phyloP scores from a whole-genome alignment of 2,329 filamentous ascomycete genomes.

The Paracorniculantispora psalliotae region DNA sequence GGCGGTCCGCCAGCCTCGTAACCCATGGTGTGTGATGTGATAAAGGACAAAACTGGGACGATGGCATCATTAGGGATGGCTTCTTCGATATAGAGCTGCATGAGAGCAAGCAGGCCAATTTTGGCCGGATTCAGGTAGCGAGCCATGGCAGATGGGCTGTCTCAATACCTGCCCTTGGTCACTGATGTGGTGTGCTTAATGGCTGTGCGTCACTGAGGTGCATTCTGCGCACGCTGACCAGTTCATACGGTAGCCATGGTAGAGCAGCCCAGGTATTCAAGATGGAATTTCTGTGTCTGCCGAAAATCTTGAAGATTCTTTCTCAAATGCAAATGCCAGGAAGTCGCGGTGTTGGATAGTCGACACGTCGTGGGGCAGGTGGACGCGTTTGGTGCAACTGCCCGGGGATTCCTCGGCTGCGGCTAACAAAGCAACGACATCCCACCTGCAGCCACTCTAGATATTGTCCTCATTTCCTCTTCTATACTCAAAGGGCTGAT shows the following conservation, averaged over 20 bases:
- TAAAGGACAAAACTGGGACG: constrained; percentile 71
- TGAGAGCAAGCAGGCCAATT: constrained; percentile 73
- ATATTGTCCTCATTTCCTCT: too few relatives aligned
- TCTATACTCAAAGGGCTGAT: too few relatives aligned
- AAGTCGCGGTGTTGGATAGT: neutral
- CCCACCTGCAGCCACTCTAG: neutral
- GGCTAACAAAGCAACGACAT: neutral
- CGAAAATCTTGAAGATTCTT: neutral
- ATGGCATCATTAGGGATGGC: constrained; percentile 64
- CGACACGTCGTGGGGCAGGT: constrained; percentile 11
- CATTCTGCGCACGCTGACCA: neutral
- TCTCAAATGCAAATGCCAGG: neutral
- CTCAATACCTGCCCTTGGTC: neutral
- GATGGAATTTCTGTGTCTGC: neutral
- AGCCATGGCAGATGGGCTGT: constrained; percentile 50
- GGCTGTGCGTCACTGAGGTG: neutral
- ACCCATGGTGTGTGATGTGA: constrained; percentile 65
- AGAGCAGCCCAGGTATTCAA: too few relatives aligned
- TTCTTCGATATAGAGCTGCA: constrained; percentile 74
- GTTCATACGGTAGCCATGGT: neutral
- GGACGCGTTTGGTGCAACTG: constrained; percentile 10
- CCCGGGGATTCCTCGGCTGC: constrained; percentile 15
- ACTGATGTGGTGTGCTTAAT: neutral
- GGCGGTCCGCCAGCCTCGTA: constrained; percentile 24
- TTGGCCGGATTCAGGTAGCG: constrained; percentile 87